Evolutionary conservation across 169 alveolate genomes (phyloP).

Genomic region (Plasmodium coatneyi): DNA sequence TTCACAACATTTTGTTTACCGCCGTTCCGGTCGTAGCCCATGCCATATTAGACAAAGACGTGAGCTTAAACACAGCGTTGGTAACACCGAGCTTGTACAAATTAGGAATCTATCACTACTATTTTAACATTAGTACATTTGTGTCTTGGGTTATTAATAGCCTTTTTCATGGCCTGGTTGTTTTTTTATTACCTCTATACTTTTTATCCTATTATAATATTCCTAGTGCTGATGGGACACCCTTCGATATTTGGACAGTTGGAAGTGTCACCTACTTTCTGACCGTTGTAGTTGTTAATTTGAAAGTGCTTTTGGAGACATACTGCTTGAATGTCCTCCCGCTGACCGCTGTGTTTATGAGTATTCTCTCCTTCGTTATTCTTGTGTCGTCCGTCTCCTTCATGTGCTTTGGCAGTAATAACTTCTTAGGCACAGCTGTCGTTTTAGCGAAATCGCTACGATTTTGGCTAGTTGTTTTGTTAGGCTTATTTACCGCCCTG

Average conservation of each 20-base stretch:
- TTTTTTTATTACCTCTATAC: constrained; percentile 76
- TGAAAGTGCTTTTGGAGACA: constrained; percentile 84
- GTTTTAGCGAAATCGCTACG: constrained; percentile 30
- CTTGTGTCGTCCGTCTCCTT: constrained; percentile 29
- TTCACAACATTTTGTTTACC: constrained; percentile 96
- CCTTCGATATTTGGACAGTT: constrained; percentile 77
- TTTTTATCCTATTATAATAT: constrained; percentile 77
- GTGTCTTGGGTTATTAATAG: constrained; percentile 84
- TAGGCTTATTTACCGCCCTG: constrained; percentile 33
- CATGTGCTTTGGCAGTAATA: constrained; percentile 57
- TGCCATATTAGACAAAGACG: constrained; percentile 87
- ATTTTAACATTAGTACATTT: constrained; percentile 80
- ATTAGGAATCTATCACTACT: constrained; percentile 83
- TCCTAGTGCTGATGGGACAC: constrained; percentile 78
- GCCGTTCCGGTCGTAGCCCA: constrained; percentile 92
- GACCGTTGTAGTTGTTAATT: constrained; percentile 82
- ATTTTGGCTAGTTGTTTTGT: constrained; percentile 68
- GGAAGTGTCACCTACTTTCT: constrained; percentile 77
- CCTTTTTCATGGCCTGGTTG: constrained; percentile 81
- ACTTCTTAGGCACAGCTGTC: constrained; percentile 40
- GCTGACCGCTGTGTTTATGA: constrained; percentile 74
- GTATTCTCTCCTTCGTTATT: constrained; percentile 76
- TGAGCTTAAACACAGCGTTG: constrained; percentile 77
- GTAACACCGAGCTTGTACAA: constrained; percentile 83
- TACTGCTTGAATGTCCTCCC: constrained; percentile 79